Evolutionary conservation across 768 basidiomycete species (phyloP).

Genomic region (Mycena vulgaris): DNA sequence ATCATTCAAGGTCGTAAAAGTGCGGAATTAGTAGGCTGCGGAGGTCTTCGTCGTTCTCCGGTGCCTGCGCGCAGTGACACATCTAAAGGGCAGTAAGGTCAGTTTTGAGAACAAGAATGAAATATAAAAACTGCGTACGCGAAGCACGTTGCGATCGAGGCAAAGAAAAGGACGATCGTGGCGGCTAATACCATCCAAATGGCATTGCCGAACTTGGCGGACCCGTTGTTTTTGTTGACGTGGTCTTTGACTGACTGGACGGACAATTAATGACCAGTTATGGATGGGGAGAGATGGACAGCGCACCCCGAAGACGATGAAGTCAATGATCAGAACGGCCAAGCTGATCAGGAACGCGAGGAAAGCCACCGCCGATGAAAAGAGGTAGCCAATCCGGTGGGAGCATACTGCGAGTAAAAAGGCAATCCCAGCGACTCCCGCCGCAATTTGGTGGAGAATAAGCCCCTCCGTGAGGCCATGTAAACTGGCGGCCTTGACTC

Average conservation of each 20-base stretch:
- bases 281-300: background rate
- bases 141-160: slow-evolving; percentile 65
- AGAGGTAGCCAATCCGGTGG: slow-evolving; percentile 38
- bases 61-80: no score
- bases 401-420: slow-evolving; percentile 65
- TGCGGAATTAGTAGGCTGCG: no score
- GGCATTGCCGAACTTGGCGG: slow-evolving; percentile 35
- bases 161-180: slow-evolving; percentile 48
- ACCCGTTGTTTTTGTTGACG: slow-evolving; percentile 27
- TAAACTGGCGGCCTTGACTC: slow-evolving; percentile 48
- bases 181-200: slow-evolving; percentile 42
- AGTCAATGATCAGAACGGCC: slow-evolving; percentile 35
- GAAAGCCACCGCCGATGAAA: slow-evolving; percentile 34
- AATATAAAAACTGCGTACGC: slow-evolving; percentile 33
- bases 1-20: no score
- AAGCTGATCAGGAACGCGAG: slow-evolving; percentile 36
- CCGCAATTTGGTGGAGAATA: slow-evolving; percentile 71
- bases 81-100: no score
- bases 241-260: slow-evolving; percentile 30
- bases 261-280: background rate
- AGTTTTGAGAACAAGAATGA: no score
- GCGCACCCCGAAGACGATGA: slow-evolving; percentile 38
- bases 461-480: slow-evolving; percentile 68
- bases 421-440: slow-evolving; percentile 62
- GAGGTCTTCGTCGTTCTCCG: no score